Evolutionary conservation across 2,329 filamentous ascomycete genomes (phyloP).

Genomic region (Colletotrichum scovillei): DNA sequence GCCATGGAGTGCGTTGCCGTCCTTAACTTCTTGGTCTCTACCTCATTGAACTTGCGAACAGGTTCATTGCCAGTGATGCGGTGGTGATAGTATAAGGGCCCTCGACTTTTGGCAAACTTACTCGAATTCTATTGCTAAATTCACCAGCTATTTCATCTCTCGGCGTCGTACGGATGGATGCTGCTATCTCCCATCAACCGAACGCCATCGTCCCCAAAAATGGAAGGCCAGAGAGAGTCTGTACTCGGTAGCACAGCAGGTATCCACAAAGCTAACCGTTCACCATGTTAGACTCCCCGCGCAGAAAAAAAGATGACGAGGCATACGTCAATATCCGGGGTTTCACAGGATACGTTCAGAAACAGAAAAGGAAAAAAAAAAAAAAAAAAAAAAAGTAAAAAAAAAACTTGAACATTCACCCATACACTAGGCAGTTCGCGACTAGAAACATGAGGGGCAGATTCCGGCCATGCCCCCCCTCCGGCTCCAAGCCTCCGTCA

Average conservation of each 20-base stretch:
- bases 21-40: background rate
- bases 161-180: background rate
- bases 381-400: no score
- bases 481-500: background rate
- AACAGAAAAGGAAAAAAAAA: background rate
- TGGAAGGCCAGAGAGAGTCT: no score
- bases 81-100: no score
- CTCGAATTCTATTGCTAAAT: no score
- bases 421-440: background rate
- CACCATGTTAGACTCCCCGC: background rate
- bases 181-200: background rate
- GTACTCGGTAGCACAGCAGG: background rate
- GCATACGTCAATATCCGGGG: conserved; percentile 23
- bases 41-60: background rate
- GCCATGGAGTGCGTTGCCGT: conserved; percentile 17
- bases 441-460: background rate
- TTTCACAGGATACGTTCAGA: background rate
- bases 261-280: background rate
- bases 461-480: background rate
- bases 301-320: background rate
- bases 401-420: background rate
- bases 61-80: background rate
- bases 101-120: no score
- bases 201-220: background rate
- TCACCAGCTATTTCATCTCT: background rate